phyloP scores from a whole-genome alignment of 768 basidiomycete species.

The Termitomyces sp. region DNA sequence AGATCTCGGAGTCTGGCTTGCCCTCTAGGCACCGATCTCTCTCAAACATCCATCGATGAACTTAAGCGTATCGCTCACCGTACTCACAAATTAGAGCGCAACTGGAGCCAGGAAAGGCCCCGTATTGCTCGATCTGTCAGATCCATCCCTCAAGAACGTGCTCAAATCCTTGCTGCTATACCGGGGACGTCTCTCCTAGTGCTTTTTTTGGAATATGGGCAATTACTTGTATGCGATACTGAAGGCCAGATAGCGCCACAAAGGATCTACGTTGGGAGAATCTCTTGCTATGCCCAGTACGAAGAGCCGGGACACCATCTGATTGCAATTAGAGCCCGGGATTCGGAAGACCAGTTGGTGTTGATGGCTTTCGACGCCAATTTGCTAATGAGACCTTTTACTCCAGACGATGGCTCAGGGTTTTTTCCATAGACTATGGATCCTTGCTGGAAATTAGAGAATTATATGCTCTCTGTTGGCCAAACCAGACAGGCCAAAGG shows the following conservation, averaged over 20 bases:
- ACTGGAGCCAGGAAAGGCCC: background rate
- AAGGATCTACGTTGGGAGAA: too few relatives aligned
- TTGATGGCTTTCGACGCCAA: too few relatives aligned
- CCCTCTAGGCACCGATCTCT: background rate
- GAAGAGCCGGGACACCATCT: too few relatives aligned
- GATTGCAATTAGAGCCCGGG: too few relatives aligned
- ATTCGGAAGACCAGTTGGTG: too few relatives aligned
- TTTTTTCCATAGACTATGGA: background rate
- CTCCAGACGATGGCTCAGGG: background rate
- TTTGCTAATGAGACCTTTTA: background rate
- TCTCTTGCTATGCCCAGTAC: too few relatives aligned
- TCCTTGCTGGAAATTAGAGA: background rate
- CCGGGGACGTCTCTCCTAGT: background rate
- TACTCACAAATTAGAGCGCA: background rate
- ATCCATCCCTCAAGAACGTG: background rate
- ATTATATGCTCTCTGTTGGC: background rate
- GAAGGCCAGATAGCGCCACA: too few relatives aligned
- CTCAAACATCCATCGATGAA: background rate
- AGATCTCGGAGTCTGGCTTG: background rate
- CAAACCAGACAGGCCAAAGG: background rate
- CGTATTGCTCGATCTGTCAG: background rate
- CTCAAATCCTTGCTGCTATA: background rate
- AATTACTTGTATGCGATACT: too few relatives aligned
- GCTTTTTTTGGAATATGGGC: background rate
- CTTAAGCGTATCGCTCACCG: background rate